These are phyloP conservation scores for Ogataea polymorpha DNA, from an alignment of 805 yeast species.

Conservation along the genomic window DNA sequence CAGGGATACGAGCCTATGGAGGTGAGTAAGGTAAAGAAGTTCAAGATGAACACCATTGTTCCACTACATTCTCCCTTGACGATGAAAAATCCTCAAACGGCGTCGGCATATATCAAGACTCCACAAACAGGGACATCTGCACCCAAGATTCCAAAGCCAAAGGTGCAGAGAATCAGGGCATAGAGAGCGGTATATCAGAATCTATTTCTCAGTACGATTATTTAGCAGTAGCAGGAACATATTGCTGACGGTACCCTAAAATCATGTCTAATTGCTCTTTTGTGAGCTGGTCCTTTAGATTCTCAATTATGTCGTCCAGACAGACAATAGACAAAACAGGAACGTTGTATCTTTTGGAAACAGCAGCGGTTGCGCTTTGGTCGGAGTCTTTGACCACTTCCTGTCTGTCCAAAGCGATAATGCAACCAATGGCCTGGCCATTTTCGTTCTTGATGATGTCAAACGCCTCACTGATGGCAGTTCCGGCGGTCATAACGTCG, in stretches of 20 bases:
- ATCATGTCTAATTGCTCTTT: constrained; percentile 56
- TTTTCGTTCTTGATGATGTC: constrained; percentile 64
- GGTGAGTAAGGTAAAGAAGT: constrained; percentile 80
- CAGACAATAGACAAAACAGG: constrained; percentile 83
- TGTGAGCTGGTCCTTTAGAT: constrained; percentile 51
- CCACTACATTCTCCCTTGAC: constrained; percentile 84
- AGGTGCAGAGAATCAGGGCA: constrained; percentile 56
- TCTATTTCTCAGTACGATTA: constrained; percentile 1
- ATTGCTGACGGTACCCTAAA: constrained; percentile 53
- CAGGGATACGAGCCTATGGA: constrained; percentile 50
- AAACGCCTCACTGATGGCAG: constrained; percentile 94
- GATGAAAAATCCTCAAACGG: constrained; percentile 81
- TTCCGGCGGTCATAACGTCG: constrained; percentile 98
- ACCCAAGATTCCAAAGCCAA: constrained; percentile 51
- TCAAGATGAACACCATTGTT: constrained; percentile 79
- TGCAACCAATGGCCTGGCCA: constrained; percentile 78
- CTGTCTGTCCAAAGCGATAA: constrained; percentile 93
- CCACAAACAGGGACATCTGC: constrained; percentile 39
- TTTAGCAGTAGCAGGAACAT: constrained; percentile 37
- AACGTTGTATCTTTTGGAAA: constrained; percentile 64
- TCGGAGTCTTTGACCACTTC: constrained; percentile 73
- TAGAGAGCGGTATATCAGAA: constrained; percentile 5
- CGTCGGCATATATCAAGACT: constrained; percentile 56
- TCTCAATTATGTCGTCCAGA: constrained; percentile 68
- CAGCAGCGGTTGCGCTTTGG: constrained; percentile 78